Evolutionary conservation across 768 basidiomycete genomes (phyloP), one percentile per base, ranked within the genome.

Genomic region (Suillus ampliporus): DNA sequence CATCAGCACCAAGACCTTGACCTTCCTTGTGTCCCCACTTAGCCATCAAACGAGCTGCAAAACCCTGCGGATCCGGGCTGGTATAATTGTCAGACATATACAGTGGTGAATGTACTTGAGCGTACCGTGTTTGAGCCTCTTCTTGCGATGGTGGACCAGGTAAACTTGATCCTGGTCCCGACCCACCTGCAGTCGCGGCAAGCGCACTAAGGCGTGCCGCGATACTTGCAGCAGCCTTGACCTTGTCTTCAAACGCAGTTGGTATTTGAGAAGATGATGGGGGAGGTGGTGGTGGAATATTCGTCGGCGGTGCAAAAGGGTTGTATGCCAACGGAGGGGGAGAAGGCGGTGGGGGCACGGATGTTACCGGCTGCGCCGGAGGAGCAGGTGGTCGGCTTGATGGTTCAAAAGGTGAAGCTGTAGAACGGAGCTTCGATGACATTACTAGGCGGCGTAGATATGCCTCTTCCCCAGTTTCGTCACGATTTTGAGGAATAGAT

Each of bases 11-110:
- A 1, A 98, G 83, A 11, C 96, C 96, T 76, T 95, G 89, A 1
- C 97, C 97, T 73, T 94, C 93, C 72, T 92, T 91, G 73, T 97
- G 94, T 0, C 96, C 96, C 92, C 92, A 96, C 78, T 95, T 97
- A 3, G 92, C 92, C 95, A 97, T 97, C 67, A 97, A 72, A 38
- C 92, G 89, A 14, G 89, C 89, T 37, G 94, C 94, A 68, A 96
- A 94, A 14, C 84, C 85, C 60, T 87, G 89, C 0, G 88, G 86
- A 65, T 92, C 87, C 43, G 86, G 79, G 59, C 84, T 83, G 60
- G 43, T 8, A 8, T 21, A 23, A 38, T 23, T 21, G 40, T 61
- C 50, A 61, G 53, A 56, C 17, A 19, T 28, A 11, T 17, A 5
- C 21, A 1, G 26, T 7, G 23, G 19, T 19, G 23, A 10, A 17